Conservation (phyloP, 1,139 yeast species). For the Saccharomyces hybrid region DNA sequence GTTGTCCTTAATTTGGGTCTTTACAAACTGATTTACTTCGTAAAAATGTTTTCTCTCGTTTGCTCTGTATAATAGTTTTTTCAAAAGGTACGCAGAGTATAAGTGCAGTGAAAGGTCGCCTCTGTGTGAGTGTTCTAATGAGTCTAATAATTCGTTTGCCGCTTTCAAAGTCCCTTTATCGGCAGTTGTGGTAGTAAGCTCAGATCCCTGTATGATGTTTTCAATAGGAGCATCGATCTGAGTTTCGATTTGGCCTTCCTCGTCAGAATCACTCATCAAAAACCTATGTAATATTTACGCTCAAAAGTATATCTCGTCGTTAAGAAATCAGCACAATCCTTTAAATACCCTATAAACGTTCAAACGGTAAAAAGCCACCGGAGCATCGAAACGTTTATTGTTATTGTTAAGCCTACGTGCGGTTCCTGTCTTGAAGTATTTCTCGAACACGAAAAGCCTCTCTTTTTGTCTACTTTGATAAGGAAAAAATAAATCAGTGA, state of each 20-base stretch:
- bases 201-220: background rate
- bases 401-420: background rate
- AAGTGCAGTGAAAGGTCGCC: conserved; percentile 28
- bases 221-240: background rate
- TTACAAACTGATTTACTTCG: conserved; percentile 23
- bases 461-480: background rate
- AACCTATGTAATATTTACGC: background rate
- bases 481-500: background rate
- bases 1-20: conserved; percentile 24
- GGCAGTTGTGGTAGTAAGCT: conserved; percentile 1
- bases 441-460: background rate
- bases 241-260: background rate
- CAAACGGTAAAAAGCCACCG: background rate
- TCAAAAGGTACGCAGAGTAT: conserved; percentile 27
- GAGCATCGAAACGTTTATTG: background rate
- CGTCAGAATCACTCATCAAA: background rate
- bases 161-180: conserved; percentile 13
- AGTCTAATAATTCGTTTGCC: conserved; percentile 25
- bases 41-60: conserved; percentile 22
- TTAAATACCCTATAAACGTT: background rate
- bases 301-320: background rate
- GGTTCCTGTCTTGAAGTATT: background rate
- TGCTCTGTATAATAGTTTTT: conserved; percentile 22
- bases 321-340: background rate
- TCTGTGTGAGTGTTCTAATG: conserved; percentile 27